Conservation (phyloP, 2,329 filamentous ascomycete species). For the Knoxdaviesia capensis region DNA sequence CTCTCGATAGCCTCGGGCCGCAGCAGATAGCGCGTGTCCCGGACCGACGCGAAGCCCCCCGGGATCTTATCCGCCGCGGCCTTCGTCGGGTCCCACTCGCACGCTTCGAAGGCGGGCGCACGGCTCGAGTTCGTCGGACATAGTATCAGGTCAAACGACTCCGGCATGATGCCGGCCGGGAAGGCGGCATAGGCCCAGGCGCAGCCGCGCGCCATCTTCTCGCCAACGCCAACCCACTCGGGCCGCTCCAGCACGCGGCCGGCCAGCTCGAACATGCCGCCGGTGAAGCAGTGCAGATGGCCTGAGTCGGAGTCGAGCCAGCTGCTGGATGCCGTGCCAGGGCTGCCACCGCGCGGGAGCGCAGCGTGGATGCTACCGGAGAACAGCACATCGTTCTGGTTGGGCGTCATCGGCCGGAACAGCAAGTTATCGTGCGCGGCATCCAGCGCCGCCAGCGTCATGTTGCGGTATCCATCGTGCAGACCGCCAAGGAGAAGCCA, state of each 20-base stretch:
- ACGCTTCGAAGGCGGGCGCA: conserved; percentile 7
- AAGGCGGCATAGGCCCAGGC: conserved; percentile 36
- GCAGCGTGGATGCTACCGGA: conserved; percentile 19
- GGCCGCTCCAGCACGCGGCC: conserved; percentile 36
- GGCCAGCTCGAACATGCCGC: conserved; percentile 49
- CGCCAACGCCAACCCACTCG: conserved; percentile 25
- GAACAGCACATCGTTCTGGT: conserved; percentile 42
- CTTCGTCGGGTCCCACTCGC: conserved; percentile 10
- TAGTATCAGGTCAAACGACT: conserved; percentile 24
- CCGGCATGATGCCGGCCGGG: conserved; percentile 37
- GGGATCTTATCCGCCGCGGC: conserved; percentile 14
- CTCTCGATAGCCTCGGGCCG: conserved; percentile 31
- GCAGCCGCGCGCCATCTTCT: conserved; percentile 31
- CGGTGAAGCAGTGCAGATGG: conserved; percentile 51
- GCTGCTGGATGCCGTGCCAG: not conserved
- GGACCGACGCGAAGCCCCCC: conserved; percentile 41
- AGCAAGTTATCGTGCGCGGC: conserved; percentile 41
- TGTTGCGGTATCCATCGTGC: conserved; percentile 35
- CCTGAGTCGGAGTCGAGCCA: conserved; percentile 15
- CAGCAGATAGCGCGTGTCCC: conserved; percentile 27
- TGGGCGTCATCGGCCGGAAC: conserved; percentile 47
- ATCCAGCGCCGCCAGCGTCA: conserved; percentile 42
- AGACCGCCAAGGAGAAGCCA: conserved; percentile 45
- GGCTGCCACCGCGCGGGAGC: too few species aligned
- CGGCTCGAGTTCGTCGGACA: conserved; percentile 17